Base-by-base conservation (phyloP, 2,329 filamentous ascomycete species). In the Tolypocladium amazonense region DNA sequence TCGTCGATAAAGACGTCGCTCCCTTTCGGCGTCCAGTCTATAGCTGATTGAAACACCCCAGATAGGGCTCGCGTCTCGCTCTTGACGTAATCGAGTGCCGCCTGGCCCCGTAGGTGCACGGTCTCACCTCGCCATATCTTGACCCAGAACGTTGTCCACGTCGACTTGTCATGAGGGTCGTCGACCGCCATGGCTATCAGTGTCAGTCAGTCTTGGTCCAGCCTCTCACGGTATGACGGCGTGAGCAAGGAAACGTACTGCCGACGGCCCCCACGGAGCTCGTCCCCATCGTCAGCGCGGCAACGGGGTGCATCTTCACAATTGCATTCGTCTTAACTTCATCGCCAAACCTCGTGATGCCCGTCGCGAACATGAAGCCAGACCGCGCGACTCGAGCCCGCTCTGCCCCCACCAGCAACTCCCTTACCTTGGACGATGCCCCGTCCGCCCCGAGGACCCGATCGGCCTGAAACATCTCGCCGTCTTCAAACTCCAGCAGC, bases 101-200 rank as follows among this genome's bases (percentile, higher is more conserved):
- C 71, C 54, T 70, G 66, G 33, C 74, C 76, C 3, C 66, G 67
- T 6, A 75, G 62, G 8, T 62, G 58, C 20, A 66, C 59, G 2
- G 62, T 41, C 11, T 67, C 63, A 25, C 67, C 69, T 5, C 62
- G 62, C 72, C 72, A 75, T 57, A 75, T 66, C 61, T 72, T 73
- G 59, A 70, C 62, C 71, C 72, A 74, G 39, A 71, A 71, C 0
- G 65, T 68, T n/a, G 69, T 70, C 72, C 72, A 75, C 27, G 57
- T 61, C 38, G 62, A 63, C 25, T 20, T 35, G 57, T 72, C 65
- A 20, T 64, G 56, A 1, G 68, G 63, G 25, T 68, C 60, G 3
- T 66, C 38, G n/a, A 59, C 59, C 3, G 64, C 68, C 14, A 67
- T 63, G 58, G 69, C 56, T 57, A 27, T 52, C 27, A 20, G 27